Evolutionary conservation across 768 basidiomycete species (phyloP).

Genomic region (Termitomyces sp.): DNA sequence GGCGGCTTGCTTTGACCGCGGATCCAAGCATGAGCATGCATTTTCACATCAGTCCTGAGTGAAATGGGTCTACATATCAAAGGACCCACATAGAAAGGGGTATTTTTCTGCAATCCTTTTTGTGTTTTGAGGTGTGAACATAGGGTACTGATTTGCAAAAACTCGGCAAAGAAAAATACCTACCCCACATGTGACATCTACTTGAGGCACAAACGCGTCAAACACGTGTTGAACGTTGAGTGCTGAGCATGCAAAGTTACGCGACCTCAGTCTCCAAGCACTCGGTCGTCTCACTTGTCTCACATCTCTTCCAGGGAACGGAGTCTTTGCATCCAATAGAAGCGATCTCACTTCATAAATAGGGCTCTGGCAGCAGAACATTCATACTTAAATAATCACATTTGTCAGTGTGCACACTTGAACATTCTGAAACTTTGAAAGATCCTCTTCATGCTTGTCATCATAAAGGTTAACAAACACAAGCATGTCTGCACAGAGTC

Average conservation of each 20-base stretch:
- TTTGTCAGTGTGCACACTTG: too few species aligned
- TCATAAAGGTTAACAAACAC: too few species aligned
- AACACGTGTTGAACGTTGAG: not conserved
- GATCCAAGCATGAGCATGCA: not conserved
- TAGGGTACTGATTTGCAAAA: not conserved
- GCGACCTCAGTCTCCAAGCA: not conserved
- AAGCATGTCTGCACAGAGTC: too few species aligned
- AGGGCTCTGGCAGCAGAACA: not conserved
- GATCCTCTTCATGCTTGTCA: too few species aligned
- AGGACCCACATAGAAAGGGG: not conserved
- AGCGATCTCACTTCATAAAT: not conserved
- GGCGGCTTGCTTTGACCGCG: not conserved
- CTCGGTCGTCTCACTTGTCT: not conserved
- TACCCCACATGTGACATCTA: not conserved
- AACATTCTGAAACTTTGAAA: too few species aligned
- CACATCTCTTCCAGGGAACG: not conserved
- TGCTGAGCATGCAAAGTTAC: not conserved
- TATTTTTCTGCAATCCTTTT: not conserved
- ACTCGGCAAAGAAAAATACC: not conserved
- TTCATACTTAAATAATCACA: not conserved
- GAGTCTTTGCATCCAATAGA: not conserved
- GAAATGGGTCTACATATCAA: not conserved
- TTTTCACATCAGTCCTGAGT: not conserved
- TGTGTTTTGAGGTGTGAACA: not conserved
- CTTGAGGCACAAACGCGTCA: not conserved